A percentile compares a stretch with the other conserved stretches of the same genome.
Conservation (phyloP, 1,284 basidiomycete species). For the Ceratobasidium sp. region DNA sequence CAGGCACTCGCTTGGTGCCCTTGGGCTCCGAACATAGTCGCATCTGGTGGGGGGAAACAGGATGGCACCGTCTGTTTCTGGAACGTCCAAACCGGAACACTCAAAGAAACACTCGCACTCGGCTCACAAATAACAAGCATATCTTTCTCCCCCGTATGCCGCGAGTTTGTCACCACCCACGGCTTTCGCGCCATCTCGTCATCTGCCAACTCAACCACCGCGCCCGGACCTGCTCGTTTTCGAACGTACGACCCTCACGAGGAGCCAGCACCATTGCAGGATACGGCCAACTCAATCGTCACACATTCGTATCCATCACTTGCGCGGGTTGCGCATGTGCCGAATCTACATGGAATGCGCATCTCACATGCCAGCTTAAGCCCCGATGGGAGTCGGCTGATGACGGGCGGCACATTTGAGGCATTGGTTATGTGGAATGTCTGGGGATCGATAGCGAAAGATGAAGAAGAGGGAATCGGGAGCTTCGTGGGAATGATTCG, state of each 20-base stretch:
- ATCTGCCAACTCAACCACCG: conserved; percentile 44
- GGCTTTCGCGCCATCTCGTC: conserved; percentile 56
- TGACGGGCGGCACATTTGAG: conserved; percentile 41
- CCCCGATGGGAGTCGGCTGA: conserved; percentile 36
- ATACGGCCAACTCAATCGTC: conserved; percentile 60
- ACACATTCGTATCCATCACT: conserved; percentile 67
- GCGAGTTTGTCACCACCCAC: conserved; percentile 66
- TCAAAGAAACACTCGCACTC: conserved; percentile 58
- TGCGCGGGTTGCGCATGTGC: conserved; percentile 59
- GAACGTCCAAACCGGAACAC: conserved; percentile 57
- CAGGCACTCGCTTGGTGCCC: conserved; percentile 68
- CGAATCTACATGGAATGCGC: conserved; percentile 39
- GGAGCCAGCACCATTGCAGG: neutral
- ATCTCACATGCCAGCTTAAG: conserved; percentile 38
- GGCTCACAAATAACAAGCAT: conserved; percentile 65
- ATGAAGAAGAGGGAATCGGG: conserved; percentile 25
- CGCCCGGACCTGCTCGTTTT: conserved; percentile 45
- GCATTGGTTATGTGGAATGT: conserved; percentile 39
- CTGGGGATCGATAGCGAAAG: conserved; percentile 29
- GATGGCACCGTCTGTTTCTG: conserved; percentile 66
- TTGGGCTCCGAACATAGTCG: conserved; percentile 64
- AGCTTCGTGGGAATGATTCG: conserved; percentile 32
- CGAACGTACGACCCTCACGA: conserved; percentile 28
- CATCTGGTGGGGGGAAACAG: conserved; percentile 64
- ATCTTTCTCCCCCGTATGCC: conserved; percentile 63